Evolutionary conservation across 495 filamentous ascomycete genomes (phyloP), one percentile per base, ranked within the genome.

Genomic region (Thozetella sp.): DNA sequence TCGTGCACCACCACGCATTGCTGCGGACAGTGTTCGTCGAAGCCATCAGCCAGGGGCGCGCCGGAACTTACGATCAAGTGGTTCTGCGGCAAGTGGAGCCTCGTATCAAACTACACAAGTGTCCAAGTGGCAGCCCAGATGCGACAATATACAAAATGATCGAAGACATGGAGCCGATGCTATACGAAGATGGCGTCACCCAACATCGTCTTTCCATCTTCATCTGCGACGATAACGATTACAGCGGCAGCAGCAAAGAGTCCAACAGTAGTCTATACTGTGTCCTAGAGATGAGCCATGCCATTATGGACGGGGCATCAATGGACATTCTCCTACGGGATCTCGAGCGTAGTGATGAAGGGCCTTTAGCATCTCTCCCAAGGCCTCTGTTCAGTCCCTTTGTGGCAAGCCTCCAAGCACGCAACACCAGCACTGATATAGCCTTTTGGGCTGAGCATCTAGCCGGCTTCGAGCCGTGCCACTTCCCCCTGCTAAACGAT

Each of bases 271-370:
- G n/a, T 11, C 72, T 84, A 0, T 61, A 79, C 0, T 63, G 80
- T 27, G 83, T 83, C 57, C 61, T 88, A 22, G 85, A 89, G 51
- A 69, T 88, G 22, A 88, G 78, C 43, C 43, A 48, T n/a, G n/a
- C 10, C 43, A 48, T 48, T 3, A 48, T 48, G 43, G 43, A 48
- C n/a, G 43, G 43, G 10, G 6, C 43, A 20, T 48, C 43, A 3
- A 48, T 48, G 43, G 43, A 48, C 43, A 48, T 48, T 15, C 43
- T 48, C 43, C 43, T 48, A 20, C 43, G 43, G n/a, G 43, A 48
- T 19, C 43, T 48, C 43, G n/a, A 48, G 3, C 43, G 43, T 3
- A 48, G 43, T n/a, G 12, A 48, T n/a, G 10, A 48, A 20, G 43
- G 43, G 10, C 4, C 43, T 4, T n/a, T 48, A 20, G 43, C 43